These are phyloP conservation scores for Suillus alpinus DNA, from an alignment of 768 basidiomycete genomes.

Conservation along the genomic window DNA sequence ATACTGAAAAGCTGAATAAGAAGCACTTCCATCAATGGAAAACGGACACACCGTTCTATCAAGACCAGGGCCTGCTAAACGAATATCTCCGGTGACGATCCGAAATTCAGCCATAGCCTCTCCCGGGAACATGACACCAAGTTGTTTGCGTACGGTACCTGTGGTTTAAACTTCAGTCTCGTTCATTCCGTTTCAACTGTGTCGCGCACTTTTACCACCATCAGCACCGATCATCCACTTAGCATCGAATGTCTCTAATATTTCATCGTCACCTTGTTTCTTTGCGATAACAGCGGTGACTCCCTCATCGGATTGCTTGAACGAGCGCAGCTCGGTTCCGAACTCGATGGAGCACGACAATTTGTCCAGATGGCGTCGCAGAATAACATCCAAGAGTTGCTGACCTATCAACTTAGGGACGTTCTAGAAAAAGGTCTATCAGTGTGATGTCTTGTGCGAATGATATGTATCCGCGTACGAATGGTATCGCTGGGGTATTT, in stretches of 20 bases:
- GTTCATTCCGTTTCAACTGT: not conserved
- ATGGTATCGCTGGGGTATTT: conserved; percentile 25
- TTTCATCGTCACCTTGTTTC: conserved; percentile 9
- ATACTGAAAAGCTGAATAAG: conserved; percentile 24
- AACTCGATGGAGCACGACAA: conserved; percentile 29
- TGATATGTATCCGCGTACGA: conserved; percentile 16
- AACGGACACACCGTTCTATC: conserved; percentile 31
- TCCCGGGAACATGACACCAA: conserved; percentile 16
- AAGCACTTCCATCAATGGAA: not conserved
- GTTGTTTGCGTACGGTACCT: conserved; percentile 7
- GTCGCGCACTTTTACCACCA: conserved; percentile 12
- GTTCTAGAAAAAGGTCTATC: not conserved
- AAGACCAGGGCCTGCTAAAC: conserved; percentile 34
- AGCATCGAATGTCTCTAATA: not conserved
- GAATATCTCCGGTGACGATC: conserved; percentile 33
- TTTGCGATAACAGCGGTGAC: conserved; percentile 21
- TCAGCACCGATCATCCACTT: conserved; percentile 14
- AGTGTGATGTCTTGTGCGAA: not conserved
- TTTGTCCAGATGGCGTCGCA: conserved; percentile 1
- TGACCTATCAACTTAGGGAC: conserved; percentile 9
- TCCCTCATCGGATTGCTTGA: conserved; percentile 32
- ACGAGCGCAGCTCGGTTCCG: conserved; percentile 29
- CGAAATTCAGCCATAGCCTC: conserved; percentile 27
- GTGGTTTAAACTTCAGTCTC: not conserved
- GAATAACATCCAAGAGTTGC: conserved; percentile 25